Percentiles rank a stretch among this genome's conserved stretches.
These are phyloP conservation scores for Boechera retrofracta DNA, from an alignment of 345 rosid species.

Conservation along the genomic window DNA sequence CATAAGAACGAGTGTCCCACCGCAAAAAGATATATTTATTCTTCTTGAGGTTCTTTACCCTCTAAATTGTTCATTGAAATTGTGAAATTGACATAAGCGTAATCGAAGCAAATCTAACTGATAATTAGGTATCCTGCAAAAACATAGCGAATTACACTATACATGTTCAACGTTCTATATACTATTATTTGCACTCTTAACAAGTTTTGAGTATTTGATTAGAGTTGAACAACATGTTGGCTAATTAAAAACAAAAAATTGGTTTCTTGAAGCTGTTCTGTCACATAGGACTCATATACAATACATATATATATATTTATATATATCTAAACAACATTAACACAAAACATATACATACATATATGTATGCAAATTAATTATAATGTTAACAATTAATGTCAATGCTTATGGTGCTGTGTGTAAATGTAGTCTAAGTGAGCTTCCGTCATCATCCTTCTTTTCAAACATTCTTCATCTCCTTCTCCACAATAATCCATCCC, in stretches of 20 bases:
- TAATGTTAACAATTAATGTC: conserved; percentile 24
- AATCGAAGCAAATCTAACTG: not conserved
- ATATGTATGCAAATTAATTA: conserved; percentile 21
- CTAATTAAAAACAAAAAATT: not conserved
- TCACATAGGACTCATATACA: conserved; percentile 35
- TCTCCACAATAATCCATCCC: conserved; percentile 58
- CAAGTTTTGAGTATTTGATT: too few species aligned
- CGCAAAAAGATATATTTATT: not conserved
- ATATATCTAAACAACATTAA: conserved; percentile 16
- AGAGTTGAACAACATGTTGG: too few species aligned
- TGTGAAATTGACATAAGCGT: not conserved
- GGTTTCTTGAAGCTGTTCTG: not conserved
- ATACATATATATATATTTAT: not conserved
- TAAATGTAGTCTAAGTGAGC: conserved; percentile 93
- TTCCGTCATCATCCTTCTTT: conserved; percentile 64
- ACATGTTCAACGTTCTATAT: too few species aligned
- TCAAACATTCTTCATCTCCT: conserved; percentile 67
- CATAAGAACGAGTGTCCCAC: conserved; percentile 21
- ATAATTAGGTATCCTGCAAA: too few species aligned
- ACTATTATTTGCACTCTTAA: too few species aligned
- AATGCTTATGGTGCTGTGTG: conserved; percentile 75
- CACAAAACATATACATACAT: not conserved
- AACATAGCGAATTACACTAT: too few species aligned
- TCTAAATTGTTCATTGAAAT: not conserved
- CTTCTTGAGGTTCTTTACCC: not conserved